Percentiles rank a stretch among this genome's conserved stretches.
These are phyloP conservation scores for Globisporangium cederbergense DNA, from an alignment of 352 stramenopile species.

Conservation along the genomic window DNA sequence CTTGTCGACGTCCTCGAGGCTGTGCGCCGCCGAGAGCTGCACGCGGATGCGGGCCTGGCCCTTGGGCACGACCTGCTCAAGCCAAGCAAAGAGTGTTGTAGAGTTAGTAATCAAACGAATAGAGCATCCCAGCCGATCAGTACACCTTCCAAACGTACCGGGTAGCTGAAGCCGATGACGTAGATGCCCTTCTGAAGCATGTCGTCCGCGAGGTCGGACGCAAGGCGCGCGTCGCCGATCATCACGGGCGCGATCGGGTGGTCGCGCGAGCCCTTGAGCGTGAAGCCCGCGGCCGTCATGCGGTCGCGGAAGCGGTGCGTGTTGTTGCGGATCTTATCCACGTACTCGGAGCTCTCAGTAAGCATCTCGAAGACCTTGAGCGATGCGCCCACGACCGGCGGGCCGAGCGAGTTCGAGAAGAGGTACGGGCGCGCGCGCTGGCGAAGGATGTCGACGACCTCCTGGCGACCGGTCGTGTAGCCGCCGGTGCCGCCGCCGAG, in stretches of 20 bases:
- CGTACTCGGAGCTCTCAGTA: conserved; percentile 75
- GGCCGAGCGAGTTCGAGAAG: conserved; percentile 92
- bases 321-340: conserved; percentile 87
- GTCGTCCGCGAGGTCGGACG: conserved; percentile 87
- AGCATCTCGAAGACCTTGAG: conserved; percentile 94
- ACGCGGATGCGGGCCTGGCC: conserved; percentile 91
- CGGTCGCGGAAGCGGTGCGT: conserved; percentile 90
- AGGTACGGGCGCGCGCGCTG: conserved; percentile 91
- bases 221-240: conserved; percentile 89
- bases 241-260: conserved; percentile 91
- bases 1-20: conserved; percentile 89
- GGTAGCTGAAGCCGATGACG: conserved; percentile 94
- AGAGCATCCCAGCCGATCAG: neutral
- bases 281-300: conserved; percentile 90
- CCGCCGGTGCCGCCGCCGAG: conserved; percentile 90
- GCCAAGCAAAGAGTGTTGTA: neutral
- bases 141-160: conserved; percentile 66
- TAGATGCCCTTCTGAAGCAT: conserved; percentile 93
- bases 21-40: conserved; percentile 91
- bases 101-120: conserved; percentile 1
- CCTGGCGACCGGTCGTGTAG: conserved; percentile 89
- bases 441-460: conserved; percentile 90
- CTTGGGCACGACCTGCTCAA: conserved; percentile 83
- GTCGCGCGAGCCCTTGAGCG: conserved; percentile 82
- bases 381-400: conserved; percentile 91